A percentile compares a stretch with the other conserved stretches of the same genome.
Evolutionary conservation across 495 filamentous ascomycete genomes (phyloP).

Genomic region (Bombardia bombarda): DNA sequence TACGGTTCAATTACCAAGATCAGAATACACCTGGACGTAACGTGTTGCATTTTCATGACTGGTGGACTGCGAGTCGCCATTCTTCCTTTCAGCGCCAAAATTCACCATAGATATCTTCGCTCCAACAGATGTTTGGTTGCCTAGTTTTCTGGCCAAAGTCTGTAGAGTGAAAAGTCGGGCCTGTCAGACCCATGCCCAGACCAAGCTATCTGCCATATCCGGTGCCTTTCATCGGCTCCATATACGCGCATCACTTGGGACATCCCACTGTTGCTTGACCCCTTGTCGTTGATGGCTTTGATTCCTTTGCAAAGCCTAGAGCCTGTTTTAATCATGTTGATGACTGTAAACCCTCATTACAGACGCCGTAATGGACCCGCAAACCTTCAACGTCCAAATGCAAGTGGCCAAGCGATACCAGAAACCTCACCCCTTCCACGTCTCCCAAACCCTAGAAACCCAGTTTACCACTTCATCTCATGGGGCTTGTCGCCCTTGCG

Average conservation of each 20-base stretch:
- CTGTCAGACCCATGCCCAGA: neutral
- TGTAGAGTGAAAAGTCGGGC: too few species aligned
- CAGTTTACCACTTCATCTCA: conserved; percentile 81
- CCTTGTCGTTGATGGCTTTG: conserved; percentile 20
- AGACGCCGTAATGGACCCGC: conserved; percentile 51
- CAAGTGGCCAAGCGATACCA: conserved; percentile 47
- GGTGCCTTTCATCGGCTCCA: conserved; percentile 11
- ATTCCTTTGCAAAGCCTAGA: conserved; percentile 27
- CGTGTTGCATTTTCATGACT: too few species aligned
- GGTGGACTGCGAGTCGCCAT: too few species aligned
- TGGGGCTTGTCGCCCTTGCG: conserved; percentile 97
- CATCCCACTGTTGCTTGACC: conserved; percentile 17
- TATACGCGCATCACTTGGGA: conserved; percentile 13
- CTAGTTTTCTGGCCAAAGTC: neutral
- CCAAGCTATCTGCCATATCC: conserved; percentile 9
- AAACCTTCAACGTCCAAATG: conserved; percentile 50
- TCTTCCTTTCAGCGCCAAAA: too few species aligned
- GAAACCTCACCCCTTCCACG: conserved; percentile 35
- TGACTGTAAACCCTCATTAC: conserved; percentile 52
- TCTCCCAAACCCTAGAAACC: conserved; percentile 18
- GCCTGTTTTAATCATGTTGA: conserved; percentile 34
- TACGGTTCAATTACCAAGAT: too few species aligned
- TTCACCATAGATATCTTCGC: neutral
- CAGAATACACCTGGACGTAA: too few species aligned
- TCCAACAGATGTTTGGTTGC: neutral